Percentiles rank a stretch among this genome's conserved stretches.
Conservation (phyloP, 257 asterid genomes). For the Ilex asprella region DNA sequence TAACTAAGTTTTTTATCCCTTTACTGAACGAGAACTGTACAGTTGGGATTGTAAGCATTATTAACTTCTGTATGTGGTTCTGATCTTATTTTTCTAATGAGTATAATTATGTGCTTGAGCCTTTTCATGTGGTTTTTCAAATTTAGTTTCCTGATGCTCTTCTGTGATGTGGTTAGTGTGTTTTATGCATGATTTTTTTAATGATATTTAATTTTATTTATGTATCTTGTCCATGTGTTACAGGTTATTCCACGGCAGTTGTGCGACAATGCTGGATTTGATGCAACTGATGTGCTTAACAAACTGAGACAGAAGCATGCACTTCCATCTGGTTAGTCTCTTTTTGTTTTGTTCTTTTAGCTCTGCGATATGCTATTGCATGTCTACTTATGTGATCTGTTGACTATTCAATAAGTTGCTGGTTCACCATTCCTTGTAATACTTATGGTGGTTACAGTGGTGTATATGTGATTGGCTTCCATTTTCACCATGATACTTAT, state of each 20-base stretch:
- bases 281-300: conserved; percentile 94
- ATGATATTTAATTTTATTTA: conserved; percentile 5
- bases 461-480: neutral
- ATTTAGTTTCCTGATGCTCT: no score
- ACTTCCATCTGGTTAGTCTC: conserved; percentile 69
- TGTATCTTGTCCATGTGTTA: conserved; percentile 8
- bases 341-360: neutral
- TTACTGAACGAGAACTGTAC: no score
- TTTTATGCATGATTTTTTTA: conserved; percentile 3
- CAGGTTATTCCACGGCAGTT: conserved; percentile 61
- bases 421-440: no score
- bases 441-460: neutral
- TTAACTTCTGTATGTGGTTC: neutral
- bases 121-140: no score
- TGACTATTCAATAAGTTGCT: no score
- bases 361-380: no score
- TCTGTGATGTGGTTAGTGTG: no score
- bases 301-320: conserved; percentile 96
- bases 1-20: no score
- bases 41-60: no score
- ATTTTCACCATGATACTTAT: neutral
- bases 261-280: conserved; percentile 75
- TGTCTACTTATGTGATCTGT: no score
- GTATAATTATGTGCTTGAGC: no score
- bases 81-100: neutral